These are phyloP conservation scores for Bacidia rubella DNA, from an alignment of 495 filamentous ascomycete species.

Conservation along the genomic window DNA sequence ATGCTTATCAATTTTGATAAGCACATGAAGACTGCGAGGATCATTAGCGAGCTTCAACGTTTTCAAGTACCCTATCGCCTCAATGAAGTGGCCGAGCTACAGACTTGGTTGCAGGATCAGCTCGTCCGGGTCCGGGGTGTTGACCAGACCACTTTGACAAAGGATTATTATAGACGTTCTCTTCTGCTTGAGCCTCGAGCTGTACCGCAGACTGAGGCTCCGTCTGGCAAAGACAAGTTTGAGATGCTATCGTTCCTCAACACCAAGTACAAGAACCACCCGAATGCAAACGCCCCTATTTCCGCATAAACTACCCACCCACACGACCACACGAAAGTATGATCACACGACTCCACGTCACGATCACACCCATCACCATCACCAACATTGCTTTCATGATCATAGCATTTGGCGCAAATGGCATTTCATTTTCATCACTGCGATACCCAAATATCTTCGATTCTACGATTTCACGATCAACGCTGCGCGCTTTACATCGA, in stretches of 20 bases:
- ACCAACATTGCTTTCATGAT: not conserved
- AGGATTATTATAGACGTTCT: constrained; percentile 74
- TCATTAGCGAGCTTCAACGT: constrained; percentile 88
- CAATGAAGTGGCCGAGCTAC: constrained; percentile 72
- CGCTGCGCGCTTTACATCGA: not conserved
- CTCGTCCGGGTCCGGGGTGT: constrained; percentile 66
- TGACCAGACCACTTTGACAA: constrained; percentile 67
- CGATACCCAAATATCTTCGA: not conserved
- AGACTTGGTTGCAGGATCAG: constrained; percentile 84
- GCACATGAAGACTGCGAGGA: constrained; percentile 82
- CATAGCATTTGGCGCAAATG: not conserved
- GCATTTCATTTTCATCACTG: not conserved
- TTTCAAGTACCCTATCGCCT: constrained; percentile 95
- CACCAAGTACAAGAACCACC: constrained; percentile 30
- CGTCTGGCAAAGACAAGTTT: constrained; percentile 37
- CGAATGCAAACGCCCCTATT: constrained; percentile 24
- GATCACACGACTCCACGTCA: not conserved
- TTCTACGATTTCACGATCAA: not conserved
- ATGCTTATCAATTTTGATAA: constrained; percentile 97
- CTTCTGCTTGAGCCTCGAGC: constrained; percentile 62
- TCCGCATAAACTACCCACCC: constrained; percentile 12
- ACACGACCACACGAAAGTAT: too few relatives aligned
- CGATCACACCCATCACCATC: not conserved
- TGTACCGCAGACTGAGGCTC: constrained; percentile 6
- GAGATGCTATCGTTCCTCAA: constrained; percentile 36